Percentiles rank a stretch among this genome's conserved stretches.
Evolutionary conservation across 2,329 filamentous ascomycete genomes (phyloP).

Genomic region (Pseudogymnoascus sp.): DNA sequence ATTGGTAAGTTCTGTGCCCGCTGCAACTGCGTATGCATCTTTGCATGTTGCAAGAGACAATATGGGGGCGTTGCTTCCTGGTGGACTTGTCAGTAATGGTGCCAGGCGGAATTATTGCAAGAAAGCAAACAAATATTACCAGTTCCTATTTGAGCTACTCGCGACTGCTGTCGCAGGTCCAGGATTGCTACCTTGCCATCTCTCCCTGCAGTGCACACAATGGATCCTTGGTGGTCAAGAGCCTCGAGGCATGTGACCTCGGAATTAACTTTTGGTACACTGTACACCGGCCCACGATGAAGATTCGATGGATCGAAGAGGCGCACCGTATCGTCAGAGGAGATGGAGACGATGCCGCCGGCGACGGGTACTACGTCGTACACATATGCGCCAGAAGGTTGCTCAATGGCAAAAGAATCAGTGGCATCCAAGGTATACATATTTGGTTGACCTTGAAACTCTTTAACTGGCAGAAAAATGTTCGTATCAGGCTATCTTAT

Average conservation of each 20-base stretch:
- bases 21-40: slow-evolving; percentile 51
- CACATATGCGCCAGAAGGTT: slow-evolving; percentile 31
- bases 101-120: neutral
- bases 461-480: neutral
- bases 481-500: slow-evolving; percentile 5
- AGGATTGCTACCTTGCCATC: slow-evolving; percentile 60
- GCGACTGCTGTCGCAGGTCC: slow-evolving; percentile 44
- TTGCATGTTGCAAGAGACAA: slow-evolving; percentile 55
- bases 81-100: slow-evolving; percentile 2
- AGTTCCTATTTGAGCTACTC: slow-evolving; percentile 2
- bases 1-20: slow-evolving; percentile 64
- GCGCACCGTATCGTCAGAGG: slow-evolving; percentile 62
- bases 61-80: slow-evolving; percentile 44
- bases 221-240: slow-evolving; percentile 41
- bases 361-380: slow-evolving; percentile 32
- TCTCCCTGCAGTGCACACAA: slow-evolving; percentile 62
- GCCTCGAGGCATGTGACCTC: slow-evolving; percentile 56
- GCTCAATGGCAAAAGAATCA: slow-evolving; percentile 21
- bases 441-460: slow-evolving; percentile 12
- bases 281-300: slow-evolving; percentile 39
- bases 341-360: slow-evolving; percentile 38
- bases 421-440: slow-evolving; percentile 26
- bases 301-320: slow-evolving; percentile 55
- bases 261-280: slow-evolving; percentile 45
- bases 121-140: neutral